phyloP scores from a whole-genome alignment of 176 grass and related monocot genomes.

The Ananas comosus region DNA sequence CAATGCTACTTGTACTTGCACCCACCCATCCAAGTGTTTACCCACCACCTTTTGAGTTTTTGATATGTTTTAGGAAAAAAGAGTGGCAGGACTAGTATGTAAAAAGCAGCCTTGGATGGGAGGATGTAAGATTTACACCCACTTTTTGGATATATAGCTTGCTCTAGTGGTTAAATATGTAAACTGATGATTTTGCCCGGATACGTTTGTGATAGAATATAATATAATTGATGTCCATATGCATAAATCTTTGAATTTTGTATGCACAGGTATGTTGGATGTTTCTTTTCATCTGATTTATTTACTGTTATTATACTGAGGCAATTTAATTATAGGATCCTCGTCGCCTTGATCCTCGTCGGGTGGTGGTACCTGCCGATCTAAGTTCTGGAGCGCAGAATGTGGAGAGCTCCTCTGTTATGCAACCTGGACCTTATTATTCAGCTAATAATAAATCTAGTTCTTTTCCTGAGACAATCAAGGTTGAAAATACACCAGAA shows the following conservation, averaged over 20 bases:
- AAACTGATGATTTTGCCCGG: no score
- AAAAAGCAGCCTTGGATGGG: no score
- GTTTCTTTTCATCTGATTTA: no score
- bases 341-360: constrained; percentile 95
- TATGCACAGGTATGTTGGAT: background rate
- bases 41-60: no score
- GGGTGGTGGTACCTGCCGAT: constrained; percentile 34
- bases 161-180: no score
- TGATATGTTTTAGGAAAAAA: no score
- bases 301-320: background rate
- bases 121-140: no score
- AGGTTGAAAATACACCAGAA: constrained; percentile 23
- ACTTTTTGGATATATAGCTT: no score
- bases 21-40: no score
- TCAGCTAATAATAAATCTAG: constrained; percentile 27
- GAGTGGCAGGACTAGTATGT: no score
- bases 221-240: background rate
- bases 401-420: constrained; percentile 24
- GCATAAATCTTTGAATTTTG: background rate
- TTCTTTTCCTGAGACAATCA: constrained; percentile 24
- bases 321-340: constrained; percentile 53
- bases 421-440: constrained; percentile 27
- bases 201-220: no score
- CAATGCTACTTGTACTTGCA: no score
- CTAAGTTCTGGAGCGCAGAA: constrained; percentile 28